Base-by-base conservation (phyloP, 2,329 filamentous ascomycete genomes). In the Samsoniella hepiali region DNA sequence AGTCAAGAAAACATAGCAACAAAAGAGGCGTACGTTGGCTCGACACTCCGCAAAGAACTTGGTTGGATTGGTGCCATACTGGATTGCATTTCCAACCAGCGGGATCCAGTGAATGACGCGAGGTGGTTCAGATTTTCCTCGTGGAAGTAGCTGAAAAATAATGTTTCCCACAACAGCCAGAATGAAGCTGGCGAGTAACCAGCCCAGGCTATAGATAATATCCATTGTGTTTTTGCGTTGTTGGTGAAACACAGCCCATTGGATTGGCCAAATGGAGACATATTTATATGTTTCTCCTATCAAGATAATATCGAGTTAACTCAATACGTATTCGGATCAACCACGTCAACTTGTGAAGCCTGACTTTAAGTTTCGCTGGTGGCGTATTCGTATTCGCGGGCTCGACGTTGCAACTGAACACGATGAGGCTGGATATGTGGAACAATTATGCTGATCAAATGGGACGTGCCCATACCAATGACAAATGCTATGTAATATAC, bases 41-140 rank as follows among this genome's bases (percentile, higher is more conserved):
- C 84, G 84, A 69, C 84, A 87, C 27, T 79, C 70, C 64, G 83
- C 82, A 73, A 90, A 91, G 78, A 91, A 91, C 50, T 78, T 78
- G 72, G 84, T 87, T 0, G 89, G 89, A 67, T 91, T 86, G 66
- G 89, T 88, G 68, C 89, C 89, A 76, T 91, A 91, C 29, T 82
- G 81, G 63, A 91, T 78, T 6, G 89, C 90, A 73, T 85, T 91
- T 54, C 89, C 89, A 65, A 91, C 78, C 67, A 90, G 80, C 1
- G 84, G 84, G 27, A 87, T 67, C 77, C 80, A 84, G 69, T 87
- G 84, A 64, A 87, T 87, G n/a, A 87, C 82, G 6, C 82, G 66
- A 0, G 84, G 84, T 72, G 51, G 83, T 79, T 69, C 80, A 74
- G n/a, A 84, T 83, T 67, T 81, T 3, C 44, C 42, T 31, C 61